A percentile compares a stretch with the other conserved stretches of the same genome.
These are phyloP conservation scores for Podospora appendiculata DNA, from an alignment of 495 filamentous ascomycete species.

Conservation along the genomic window DNA sequence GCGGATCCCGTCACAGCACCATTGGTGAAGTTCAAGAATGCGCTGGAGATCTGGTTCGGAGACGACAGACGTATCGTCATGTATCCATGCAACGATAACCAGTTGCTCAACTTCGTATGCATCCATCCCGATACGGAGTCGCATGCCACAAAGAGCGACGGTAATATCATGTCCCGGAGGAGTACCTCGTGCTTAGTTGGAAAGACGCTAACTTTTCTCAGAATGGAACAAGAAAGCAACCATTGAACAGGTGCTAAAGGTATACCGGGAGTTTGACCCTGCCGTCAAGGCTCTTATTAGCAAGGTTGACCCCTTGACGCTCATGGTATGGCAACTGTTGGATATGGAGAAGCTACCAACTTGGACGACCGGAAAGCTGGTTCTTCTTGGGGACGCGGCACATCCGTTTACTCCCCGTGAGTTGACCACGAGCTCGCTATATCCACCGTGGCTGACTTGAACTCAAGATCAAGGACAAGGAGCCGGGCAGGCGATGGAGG, in stretches of 20 bases:
- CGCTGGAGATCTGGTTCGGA: conserved; percentile 43
- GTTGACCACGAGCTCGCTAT: background rate
- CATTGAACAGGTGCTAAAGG: conserved; percentile 37
- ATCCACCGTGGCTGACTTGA: background rate
- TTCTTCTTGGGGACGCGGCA: conserved; percentile 53
- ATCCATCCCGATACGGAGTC: conserved; percentile 46
- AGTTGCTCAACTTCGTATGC: conserved; percentile 52
- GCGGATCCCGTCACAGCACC: conserved; percentile 39
- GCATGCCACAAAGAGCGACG: conserved; percentile 12
- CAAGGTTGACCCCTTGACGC: conserved; percentile 38
- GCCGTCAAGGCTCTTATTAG: conserved; percentile 34
- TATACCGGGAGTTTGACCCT: conserved; percentile 44
- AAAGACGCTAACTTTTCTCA: background rate
- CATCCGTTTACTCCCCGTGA: conserved; percentile 51
- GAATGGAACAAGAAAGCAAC: conserved; percentile 43
- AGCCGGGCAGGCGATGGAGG: conserved; percentile 51
- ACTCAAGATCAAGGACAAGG: conserved; percentile 44
- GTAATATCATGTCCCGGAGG: conserved; percentile 3
- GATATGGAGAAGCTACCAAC: conserved; percentile 50
- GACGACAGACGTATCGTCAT: conserved; percentile 48
- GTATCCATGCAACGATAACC: conserved; percentile 50
- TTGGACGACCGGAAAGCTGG: conserved; percentile 44
- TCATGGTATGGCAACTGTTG: conserved; percentile 52
- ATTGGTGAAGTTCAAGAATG: conserved; percentile 29
- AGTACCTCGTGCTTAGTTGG: background rate